phyloP scores from a whole-genome alignment of 129 eudicot species.

The Arctium minus region DNA sequence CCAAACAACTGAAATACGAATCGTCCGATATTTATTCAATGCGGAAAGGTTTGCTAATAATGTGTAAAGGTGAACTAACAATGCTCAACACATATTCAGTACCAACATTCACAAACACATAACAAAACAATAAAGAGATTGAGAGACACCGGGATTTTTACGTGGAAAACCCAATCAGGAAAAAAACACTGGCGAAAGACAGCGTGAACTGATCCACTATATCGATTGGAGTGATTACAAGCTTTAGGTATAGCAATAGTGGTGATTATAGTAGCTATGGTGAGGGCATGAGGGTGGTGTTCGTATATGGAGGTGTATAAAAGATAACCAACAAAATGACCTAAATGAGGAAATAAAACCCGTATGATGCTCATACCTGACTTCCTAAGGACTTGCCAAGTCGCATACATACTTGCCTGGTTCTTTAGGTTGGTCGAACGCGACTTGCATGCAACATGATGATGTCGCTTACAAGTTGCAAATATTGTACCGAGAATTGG shows the following conservation, averaged over 20 bases:
- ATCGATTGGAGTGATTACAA: background rate
- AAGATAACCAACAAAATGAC: background rate
- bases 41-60: background rate
- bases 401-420: background rate
- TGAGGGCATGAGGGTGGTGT: background rate
- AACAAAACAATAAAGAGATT: background rate
- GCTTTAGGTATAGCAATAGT: background rate
- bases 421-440: background rate
- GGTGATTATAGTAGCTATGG: background rate
- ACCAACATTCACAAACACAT: background rate
- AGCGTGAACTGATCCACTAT: background rate
- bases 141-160: background rate
- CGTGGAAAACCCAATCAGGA: background rate
- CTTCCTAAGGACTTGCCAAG: background rate
- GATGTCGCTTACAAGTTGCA: background rate
- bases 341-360: background rate
- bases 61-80: background rate
- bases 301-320: background rate
- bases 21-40: background rate
- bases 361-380: background rate
- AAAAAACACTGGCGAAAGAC: background rate
- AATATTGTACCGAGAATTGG: background rate
- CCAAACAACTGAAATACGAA: background rate
- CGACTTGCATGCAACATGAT: background rate
- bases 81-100: background rate